Evolutionary conservation across 257 asterid species (phyloP).

Genomic region (Capsicum baccatum): DNA sequence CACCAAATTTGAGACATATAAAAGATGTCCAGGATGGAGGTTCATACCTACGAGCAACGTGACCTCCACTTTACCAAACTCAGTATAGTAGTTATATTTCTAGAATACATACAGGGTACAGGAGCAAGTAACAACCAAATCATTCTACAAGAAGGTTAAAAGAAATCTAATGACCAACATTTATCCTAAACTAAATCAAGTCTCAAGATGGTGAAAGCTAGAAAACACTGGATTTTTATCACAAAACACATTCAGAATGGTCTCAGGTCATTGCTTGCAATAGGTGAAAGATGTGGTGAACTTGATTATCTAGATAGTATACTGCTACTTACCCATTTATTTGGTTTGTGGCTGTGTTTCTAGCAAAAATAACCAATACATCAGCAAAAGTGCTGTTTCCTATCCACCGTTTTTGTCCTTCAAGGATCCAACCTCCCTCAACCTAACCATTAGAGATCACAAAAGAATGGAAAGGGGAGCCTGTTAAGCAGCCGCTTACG

Average conservation of each 20-base stretch:
- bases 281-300: slow-evolving; percentile 6
- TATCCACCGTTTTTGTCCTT: slow-evolving; percentile 98
- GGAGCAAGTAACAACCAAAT: not conserved
- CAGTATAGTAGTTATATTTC: slow-evolving; percentile 83
- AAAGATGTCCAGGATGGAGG: not conserved
- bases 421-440: slow-evolving; percentile 96
- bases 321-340: slow-evolving; percentile 78
- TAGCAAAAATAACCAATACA: slow-evolving; percentile 80
- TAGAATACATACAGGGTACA: slow-evolving; percentile 29
- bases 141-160: not conserved
- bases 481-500: slow-evolving; percentile 1
- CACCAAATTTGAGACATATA: slow-evolving; percentile 18
- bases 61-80: not conserved
- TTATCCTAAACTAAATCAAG: not conserved
- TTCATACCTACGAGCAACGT: not conserved
- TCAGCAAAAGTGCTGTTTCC: slow-evolving; percentile 99
- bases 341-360: slow-evolving; percentile 76
- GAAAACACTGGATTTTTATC: not conserved
- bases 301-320: slow-evolving; percentile 15
- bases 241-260: not conserved
- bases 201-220: slow-evolving; percentile 5
- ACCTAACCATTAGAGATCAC: slow-evolving; percentile 56
- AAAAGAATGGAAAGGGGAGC: slow-evolving; percentile 16
- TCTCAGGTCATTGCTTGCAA: slow-evolving; percentile 8
- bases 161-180: not conserved